Percentiles rank a stretch among this genome's conserved stretches.
phyloP scores from a whole-genome alignment of 352 stramenopile genomes.

The Vaucheria bursata region DNA sequence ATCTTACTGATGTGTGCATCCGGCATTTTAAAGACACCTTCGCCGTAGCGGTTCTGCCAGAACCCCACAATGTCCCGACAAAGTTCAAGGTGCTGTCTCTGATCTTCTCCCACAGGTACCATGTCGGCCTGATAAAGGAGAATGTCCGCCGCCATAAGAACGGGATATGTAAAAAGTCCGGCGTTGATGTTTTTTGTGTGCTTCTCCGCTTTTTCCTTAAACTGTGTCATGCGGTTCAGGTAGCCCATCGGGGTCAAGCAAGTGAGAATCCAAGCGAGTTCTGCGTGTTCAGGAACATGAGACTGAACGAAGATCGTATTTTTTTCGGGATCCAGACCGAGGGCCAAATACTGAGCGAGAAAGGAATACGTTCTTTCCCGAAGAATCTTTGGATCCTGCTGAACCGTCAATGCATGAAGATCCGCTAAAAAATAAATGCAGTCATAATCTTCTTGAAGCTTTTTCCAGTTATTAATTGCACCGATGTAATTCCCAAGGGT shows the following conservation, averaged over 20 bases:
- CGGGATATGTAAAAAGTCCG: conserved; percentile 85
- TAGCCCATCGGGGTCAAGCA: conserved; percentile 93
- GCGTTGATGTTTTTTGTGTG: conserved; percentile 58
- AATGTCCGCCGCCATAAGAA: conserved; percentile 98
- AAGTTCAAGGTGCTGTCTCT: conserved; percentile 96
- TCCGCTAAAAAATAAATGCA: conserved; percentile 88
- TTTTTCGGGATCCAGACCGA: conserved; percentile 74
- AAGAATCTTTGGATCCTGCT: conserved; percentile 80
- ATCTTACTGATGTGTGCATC: conserved; percentile 70
- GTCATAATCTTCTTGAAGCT: conserved; percentile 51
- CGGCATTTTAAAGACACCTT: not conserved
- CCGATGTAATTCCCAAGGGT: not conserved
- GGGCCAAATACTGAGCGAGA: conserved; percentile 84
- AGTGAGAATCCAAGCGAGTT: conserved; percentile 92
- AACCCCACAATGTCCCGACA: conserved; percentile 47
- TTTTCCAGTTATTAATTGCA: conserved; percentile 13
- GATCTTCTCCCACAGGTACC: conserved; percentile 93
- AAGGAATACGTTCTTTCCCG: conserved; percentile 71
- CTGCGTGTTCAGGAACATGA: conserved; percentile 75
- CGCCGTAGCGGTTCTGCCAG: not conserved
- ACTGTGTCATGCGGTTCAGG: conserved; percentile 99
- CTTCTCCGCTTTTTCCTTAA: conserved; percentile 93
- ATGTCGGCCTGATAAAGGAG: conserved; percentile 90
- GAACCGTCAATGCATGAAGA: conserved; percentile 94
- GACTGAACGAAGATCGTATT: conserved; percentile 74